A percentile compares a stretch with the other conserved stretches of the same genome.
These are phyloP conservation scores for Sextonia rubra DNA, from an alignment of 164 flowering plant species.

Conservation along the genomic window DNA sequence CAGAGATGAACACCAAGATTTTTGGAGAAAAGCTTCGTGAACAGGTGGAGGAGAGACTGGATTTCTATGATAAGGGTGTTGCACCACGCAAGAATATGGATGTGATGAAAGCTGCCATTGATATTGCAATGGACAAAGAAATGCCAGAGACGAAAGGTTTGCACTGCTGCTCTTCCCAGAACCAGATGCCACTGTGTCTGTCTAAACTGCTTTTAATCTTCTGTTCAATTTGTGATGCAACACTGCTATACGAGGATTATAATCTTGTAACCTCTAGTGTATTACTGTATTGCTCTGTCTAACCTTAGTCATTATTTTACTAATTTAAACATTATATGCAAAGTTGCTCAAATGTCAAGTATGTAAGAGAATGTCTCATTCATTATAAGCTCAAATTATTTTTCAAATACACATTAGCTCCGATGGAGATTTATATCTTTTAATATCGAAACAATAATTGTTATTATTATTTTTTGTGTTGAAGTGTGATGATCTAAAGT, in stretches of 20 bases:
- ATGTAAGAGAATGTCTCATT: too few relatives aligned
- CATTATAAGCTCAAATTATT: too few relatives aligned
- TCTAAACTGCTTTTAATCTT: not conserved
- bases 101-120: slow-evolving; percentile 88
- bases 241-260: not conserved
- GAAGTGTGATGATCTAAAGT: too few relatives aligned
- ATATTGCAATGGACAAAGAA: slow-evolving; percentile 43
- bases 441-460: too few relatives aligned
- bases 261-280: not conserved
- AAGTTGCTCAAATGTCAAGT: too few relatives aligned
- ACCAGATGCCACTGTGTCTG: not conserved
- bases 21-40: slow-evolving; percentile 96
- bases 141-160: not conserved
- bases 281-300: not conserved
- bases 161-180: not conserved
- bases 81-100: slow-evolving; percentile 94
- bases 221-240: not conserved
- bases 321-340: not conserved
- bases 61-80: slow-evolving; percentile 96
- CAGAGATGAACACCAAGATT: slow-evolving; percentile 54
- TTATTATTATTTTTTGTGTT: too few relatives aligned
- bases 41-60: slow-evolving; percentile 95
- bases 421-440: too few relatives aligned
- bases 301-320: not conserved
- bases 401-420: too few relatives aligned